Evolutionary conservation across 2,329 filamentous ascomycete species (phyloP).

Genomic region (Colletotrichum sidae): DNA sequence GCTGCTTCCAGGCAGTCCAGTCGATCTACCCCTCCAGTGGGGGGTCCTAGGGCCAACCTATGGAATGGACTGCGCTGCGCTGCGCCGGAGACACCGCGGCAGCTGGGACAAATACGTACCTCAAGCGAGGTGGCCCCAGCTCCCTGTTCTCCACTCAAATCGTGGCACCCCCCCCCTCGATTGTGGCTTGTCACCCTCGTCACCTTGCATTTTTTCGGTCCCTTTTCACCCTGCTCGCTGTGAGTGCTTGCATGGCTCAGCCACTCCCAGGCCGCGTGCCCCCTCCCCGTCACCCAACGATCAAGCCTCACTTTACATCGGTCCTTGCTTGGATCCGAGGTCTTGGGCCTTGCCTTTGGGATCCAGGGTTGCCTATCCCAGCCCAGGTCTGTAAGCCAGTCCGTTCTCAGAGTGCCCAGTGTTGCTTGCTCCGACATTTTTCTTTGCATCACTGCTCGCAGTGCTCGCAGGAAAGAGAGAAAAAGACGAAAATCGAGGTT

Average conservation of each 20-base stretch:
- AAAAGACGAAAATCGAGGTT: neutral
- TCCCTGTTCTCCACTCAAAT: neutral
- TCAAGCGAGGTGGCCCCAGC: slow-evolving; percentile 11
- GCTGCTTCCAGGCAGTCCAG: neutral
- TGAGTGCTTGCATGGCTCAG: slow-evolving; percentile 6
- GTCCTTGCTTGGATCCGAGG: too few relatives aligned
- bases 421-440: too few relatives aligned
- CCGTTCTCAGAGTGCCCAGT: slow-evolving; percentile 1
- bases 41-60: too few relatives aligned
- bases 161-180: slow-evolving; percentile 1
- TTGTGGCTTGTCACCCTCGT: slow-evolving; percentile 31
- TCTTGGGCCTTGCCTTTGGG: too few relatives aligned
- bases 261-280: slow-evolving; percentile 26
- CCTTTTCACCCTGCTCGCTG: neutral
- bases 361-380: neutral
- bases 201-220: slow-evolving; percentile 15
- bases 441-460: neutral
- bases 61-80: too few relatives aligned
- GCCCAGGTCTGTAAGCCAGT: slow-evolving; percentile 1
- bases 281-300: neutral
- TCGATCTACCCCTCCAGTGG: too few relatives aligned
- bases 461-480: neutral
- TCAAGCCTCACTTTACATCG: slow-evolving; percentile 26
- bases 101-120: too few relatives aligned
- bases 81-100: too few relatives aligned